Evolutionary conservation across 148 eudicot species (phyloP), one percentile per base, ranked within the genome.

Genomic region (Cornus suecica): DNA sequence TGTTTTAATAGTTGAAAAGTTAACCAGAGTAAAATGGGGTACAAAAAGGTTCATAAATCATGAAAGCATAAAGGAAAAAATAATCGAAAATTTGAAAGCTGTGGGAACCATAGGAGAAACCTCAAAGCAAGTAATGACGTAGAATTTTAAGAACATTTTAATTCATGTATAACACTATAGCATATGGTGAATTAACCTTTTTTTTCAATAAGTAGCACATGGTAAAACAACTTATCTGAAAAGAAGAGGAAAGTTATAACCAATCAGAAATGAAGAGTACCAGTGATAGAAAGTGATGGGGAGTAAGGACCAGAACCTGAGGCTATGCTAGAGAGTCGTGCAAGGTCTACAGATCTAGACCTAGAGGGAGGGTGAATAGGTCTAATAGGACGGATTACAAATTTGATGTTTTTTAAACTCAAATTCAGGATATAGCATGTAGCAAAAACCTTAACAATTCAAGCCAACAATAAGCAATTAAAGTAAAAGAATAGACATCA

Each of bases 1-100:
- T 90, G 89, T 65, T 30, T 66, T 41, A 61, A 74, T 72, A 61
- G 10, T 79, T 54, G 29, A 54, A 66, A 52, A 37, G 30, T 9
- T 15, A 29, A 48, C 26, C 70, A 42, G 2, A 26, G 42, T 24
- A 27, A 51, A 65, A 18, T 45, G 6, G 51, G 27, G n/a, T n/a
- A n/a, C n/a, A 61, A 16, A 1, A 34, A 6, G 48, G 24, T 10
- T 42, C 4, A 37, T 20, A 58, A 2, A 20, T n/a, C 24, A 58
- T n/a, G 24, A 27, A 4, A 42, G 29, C 11, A 41, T 11, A 68
- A 10, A 69, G 6, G 15, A 10, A 14, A n/a, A 30, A 2, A 9
- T 30, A 54, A 31, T 30, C 2, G 66, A 60, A 15, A 60, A 23
- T 28, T 26, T 29, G 64, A 54, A 5, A 54, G 42, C 9, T 25